A percentile compares a stretch with the other conserved stretches of the same genome.
Evolutionary conservation across 495 filamentous ascomycete genomes (phyloP).

Genomic region (Choiromyces venosus): DNA sequence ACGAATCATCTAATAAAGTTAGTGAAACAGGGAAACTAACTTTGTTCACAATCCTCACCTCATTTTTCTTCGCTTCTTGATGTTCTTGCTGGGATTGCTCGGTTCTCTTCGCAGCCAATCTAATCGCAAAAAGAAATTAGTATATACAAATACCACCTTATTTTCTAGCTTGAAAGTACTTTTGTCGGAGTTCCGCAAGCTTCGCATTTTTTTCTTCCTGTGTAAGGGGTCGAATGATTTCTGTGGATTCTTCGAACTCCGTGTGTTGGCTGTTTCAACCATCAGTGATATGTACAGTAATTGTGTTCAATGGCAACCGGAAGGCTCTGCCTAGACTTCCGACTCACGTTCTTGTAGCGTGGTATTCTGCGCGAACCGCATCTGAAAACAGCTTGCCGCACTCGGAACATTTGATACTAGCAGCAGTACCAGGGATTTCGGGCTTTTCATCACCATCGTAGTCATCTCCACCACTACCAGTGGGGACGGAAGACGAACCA

Average conservation of each 20-base stretch:
- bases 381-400: slow-evolving; percentile 87
- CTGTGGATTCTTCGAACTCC: slow-evolving; percentile 90
- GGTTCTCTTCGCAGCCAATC: slow-evolving; percentile 64
- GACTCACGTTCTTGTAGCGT: slow-evolving; percentile 74
- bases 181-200: slow-evolving; percentile 67
- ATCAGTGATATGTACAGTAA: background rate
- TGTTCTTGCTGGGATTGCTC: slow-evolving; percentile 68
- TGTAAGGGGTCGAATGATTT: slow-evolving; percentile 82
- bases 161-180: slow-evolving; percentile 32
- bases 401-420: slow-evolving; percentile 75
- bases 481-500: slow-evolving; percentile 32
- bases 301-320: background rate
- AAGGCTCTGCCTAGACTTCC: background rate
- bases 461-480: slow-evolving; percentile 29
- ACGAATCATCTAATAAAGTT: slow-evolving; percentile 44
- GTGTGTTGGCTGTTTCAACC: slow-evolving; percentile 58
- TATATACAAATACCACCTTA: background rate
- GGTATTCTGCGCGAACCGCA: slow-evolving; percentile 74
- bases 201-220: slow-evolving; percentile 82
- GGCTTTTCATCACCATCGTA: slow-evolving; percentile 54
- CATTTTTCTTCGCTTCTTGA: slow-evolving; percentile 80
- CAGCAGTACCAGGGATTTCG: slow-evolving; percentile 48
- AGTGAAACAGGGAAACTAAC: background rate
- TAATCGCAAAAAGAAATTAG: slow-evolving; percentile 10
- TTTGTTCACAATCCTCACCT: slow-evolving; percentile 50